Percentiles rank a stretch among this genome's conserved stretches.
These are phyloP conservation scores for Globisporangium carolinianum DNA, from an alignment of 352 stramenopile genomes.

Conservation along the genomic window DNA sequence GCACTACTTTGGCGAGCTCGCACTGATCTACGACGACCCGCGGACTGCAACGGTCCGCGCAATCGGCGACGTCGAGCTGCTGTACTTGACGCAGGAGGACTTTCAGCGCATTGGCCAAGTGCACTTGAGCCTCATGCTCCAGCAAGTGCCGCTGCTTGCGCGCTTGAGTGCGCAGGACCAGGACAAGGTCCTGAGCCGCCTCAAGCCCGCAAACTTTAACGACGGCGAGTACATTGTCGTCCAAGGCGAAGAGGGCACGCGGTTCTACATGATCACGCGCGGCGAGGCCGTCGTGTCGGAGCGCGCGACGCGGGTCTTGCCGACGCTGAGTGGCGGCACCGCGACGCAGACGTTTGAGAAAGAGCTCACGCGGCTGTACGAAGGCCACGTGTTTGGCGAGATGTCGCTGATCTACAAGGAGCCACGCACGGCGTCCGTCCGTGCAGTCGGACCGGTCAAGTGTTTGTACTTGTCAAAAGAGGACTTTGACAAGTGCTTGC, in stretches of 20 bases:
- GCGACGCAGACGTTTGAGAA: slow-evolving; percentile 48
- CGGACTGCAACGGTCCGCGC: slow-evolving; percentile 76
- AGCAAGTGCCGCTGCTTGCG: slow-evolving; percentile 76
- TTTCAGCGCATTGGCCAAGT: slow-evolving; percentile 85
- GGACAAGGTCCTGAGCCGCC: slow-evolving; percentile 72
- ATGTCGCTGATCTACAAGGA: slow-evolving; percentile 88
- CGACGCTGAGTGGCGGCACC: slow-evolving; percentile 6
- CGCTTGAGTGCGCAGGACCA: slow-evolving; percentile 66
- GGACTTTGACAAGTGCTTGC: slow-evolving; percentile 82
- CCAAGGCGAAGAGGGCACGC: slow-evolving; percentile 82
- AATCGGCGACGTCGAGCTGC: slow-evolving; percentile 67
- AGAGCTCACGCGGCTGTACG: slow-evolving; percentile 79
- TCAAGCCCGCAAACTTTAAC: slow-evolving; percentile 78
- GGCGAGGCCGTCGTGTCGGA: slow-evolving; percentile 81
- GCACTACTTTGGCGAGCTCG: slow-evolving; percentile 91
- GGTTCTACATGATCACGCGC: slow-evolving; percentile 88
- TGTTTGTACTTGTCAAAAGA: slow-evolving; percentile 83
- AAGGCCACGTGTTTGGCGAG: slow-evolving; percentile 86
- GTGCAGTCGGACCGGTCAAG: slow-evolving; percentile 72
- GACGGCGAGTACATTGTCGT: slow-evolving; percentile 86
- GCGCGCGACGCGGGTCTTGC: slow-evolving; percentile 25
- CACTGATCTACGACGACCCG: slow-evolving; percentile 89
- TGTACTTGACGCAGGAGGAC: slow-evolving; percentile 84
- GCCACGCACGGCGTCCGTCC: slow-evolving; percentile 75
- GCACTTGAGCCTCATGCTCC: slow-evolving; percentile 83